Conservation (phyloP, 1,284 basidiomycete species). For the Ganoderma lingzhi region DNA sequence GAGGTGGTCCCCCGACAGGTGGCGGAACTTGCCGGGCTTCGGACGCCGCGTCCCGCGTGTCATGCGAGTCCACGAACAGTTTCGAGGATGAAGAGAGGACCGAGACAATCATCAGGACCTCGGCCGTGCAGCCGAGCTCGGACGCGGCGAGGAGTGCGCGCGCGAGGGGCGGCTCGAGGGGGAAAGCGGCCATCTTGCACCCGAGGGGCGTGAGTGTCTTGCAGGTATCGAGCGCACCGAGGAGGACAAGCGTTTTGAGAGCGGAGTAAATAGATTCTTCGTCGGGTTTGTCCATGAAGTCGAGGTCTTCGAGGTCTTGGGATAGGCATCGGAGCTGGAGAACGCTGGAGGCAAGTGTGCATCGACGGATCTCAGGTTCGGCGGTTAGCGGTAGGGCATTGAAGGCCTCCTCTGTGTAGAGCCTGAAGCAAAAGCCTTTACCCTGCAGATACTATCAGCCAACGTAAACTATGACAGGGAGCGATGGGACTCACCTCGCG, state of each 20-base stretch:
- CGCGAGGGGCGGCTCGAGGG: slow-evolving; percentile 85
- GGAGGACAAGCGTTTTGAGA: slow-evolving; percentile 76
- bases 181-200: slow-evolving; percentile 82
- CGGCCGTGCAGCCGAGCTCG: slow-evolving; percentile 71
- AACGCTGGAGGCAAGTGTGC: slow-evolving; percentile 83
- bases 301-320: slow-evolving; percentile 79
- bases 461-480: too few relatives aligned
- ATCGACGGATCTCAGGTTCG: slow-evolving; percentile 90
- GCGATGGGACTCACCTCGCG: slow-evolving; percentile 66
- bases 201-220: slow-evolving; percentile 76
- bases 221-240: slow-evolving; percentile 76
- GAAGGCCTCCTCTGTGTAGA: slow-evolving; percentile 88
- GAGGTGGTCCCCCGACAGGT: slow-evolving; percentile 90
- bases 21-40: slow-evolving; percentile 82
- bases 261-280: slow-evolving; percentile 72
- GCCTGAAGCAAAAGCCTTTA: slow-evolving; percentile 84
- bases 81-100: slow-evolving; percentile 80
- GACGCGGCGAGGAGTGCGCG: slow-evolving; percentile 81
- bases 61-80: slow-evolving; percentile 76
- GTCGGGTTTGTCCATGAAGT: slow-evolving; percentile 88
- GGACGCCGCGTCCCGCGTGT: slow-evolving; percentile 75
- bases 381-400: slow-evolving; percentile 69
- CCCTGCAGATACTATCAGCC: slow-evolving; percentile 52
- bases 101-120: slow-evolving; percentile 84
- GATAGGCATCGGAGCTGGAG: slow-evolving; percentile 87